Base-by-base conservation (phyloP, 257 asterid genomes). In the Buddleja alternifolia region DNA sequence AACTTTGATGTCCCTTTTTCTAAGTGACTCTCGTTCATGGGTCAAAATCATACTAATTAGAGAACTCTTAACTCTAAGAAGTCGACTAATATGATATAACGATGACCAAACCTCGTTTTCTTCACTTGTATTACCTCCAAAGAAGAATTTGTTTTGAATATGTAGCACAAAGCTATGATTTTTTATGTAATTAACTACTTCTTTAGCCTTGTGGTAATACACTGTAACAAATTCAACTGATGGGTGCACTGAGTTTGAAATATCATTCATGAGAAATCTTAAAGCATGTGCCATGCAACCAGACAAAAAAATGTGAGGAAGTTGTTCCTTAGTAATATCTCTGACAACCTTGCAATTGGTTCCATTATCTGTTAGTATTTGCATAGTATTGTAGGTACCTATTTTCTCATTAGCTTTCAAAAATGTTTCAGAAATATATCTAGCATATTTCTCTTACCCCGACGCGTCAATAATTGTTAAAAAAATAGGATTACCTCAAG, bases 121-220 rank as follows among this genome's bases (percentile, higher is more conserved):
- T 65, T 50, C 1, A 65, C 71, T 10, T 65, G 60, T 25, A 65
- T 32, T 34, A 19, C 39, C n/a, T 65, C 54, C 37, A 50, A 65
- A 15, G 60, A 15, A 50, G 50, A 39, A 34, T 48, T 32, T 8
- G 32, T 65, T 7, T 37, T 11, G 15, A 48, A 65, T 7, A 65
- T 48, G 21, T 16, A 65, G n/a, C 71, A 48, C 48, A 7, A 50
- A 40, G 36, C 50, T 50, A 55, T 65, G 71, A n/a, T 3, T 65
- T 65, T 48, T 65, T 17, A 65, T 50, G 34, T 46, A 65, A 34
- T 50, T 50, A 10, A 17, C 11, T 1, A 65, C 45, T 50, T 36
- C 71, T 48, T 65, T 34, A 24, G 11, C 71, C 50, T 65, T 65
- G 15, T 65, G n/a, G n/a, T n/a, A n/a, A n/a, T n/a, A n/a, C n/a